A percentile compares a stretch with the other conserved stretches of the same genome.
phyloP scores from a whole-genome alignment of 768 basidiomycete genomes.

The Tylopilus felleus region DNA sequence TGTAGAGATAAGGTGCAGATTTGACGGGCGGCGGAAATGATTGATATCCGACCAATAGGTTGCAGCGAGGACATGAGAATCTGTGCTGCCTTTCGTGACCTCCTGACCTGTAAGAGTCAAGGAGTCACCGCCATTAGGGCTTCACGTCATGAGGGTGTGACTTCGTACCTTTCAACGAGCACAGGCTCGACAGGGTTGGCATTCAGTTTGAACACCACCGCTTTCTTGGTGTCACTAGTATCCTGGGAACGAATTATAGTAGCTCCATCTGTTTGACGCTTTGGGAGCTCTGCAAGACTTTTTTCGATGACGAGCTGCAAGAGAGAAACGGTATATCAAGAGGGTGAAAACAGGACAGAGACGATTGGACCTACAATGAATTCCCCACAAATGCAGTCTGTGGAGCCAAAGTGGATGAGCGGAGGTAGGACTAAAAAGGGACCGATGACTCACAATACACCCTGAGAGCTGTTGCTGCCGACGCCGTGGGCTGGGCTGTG shows the following conservation, averaged over 20 bases:
- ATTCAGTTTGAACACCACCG: conserved; percentile 85
- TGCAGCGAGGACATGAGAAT: conserved; percentile 54
- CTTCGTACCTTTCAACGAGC: conserved; percentile 70
- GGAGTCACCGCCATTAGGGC: conserved; percentile 14
- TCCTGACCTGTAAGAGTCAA: conserved; percentile 41
- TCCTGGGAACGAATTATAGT: conserved; percentile 78
- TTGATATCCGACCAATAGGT: conserved; percentile 63
- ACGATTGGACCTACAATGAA: conserved; percentile 60
- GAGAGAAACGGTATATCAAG: neutral
- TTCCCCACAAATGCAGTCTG: conserved; percentile 87
- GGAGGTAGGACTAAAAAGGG: conserved; percentile 6
- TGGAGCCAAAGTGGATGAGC: conserved; percentile 15
- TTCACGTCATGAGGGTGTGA: conserved; percentile 11
- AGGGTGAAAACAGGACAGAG: neutral
- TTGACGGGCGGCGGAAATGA: conserved; percentile 71
- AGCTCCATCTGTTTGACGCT: conserved; percentile 74
- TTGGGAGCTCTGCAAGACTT: conserved; percentile 62
- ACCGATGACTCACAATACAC: conserved; percentile 65
- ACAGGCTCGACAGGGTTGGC: conserved; percentile 65
- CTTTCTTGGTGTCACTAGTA: conserved; percentile 47
- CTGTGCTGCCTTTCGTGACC: conserved; percentile 76
- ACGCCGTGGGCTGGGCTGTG: conserved; percentile 73
- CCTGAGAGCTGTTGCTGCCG: conserved; percentile 71
- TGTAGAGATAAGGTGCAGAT: conserved; percentile 74
- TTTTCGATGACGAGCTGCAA: conserved; percentile 78